These are phyloP conservation scores for Claviceps quebecensis DNA, from an alignment of 2,329 filamentous ascomycete genomes.

Conservation along the genomic window DNA sequence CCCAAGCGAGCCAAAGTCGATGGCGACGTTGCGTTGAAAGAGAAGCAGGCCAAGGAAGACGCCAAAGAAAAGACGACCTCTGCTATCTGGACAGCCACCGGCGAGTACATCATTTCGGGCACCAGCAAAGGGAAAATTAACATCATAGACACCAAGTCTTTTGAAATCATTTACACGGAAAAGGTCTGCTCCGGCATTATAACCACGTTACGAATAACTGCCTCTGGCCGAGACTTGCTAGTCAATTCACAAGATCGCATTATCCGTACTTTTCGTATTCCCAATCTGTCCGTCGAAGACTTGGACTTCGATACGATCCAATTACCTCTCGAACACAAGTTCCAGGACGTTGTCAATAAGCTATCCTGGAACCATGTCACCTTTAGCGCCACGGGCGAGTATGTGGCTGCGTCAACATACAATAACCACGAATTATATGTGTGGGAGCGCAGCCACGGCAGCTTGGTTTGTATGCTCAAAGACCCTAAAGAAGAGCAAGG, in stretches of 20 bases:
- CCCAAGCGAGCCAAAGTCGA: conserved; percentile 62
- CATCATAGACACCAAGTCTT: conserved; percentile 73
- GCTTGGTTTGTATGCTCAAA: conserved; percentile 90
- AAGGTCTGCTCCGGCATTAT: conserved; percentile 80
- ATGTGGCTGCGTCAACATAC: conserved; percentile 89
- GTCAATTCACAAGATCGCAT: conserved; percentile 92
- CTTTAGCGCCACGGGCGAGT: conserved; percentile 87
- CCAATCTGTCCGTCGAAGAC: conserved; percentile 54
- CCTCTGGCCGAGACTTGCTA: conserved; percentile 72
- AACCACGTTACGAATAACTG: conserved; percentile 69
- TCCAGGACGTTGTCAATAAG: conserved; percentile 92
- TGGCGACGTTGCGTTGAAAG: conserved; percentile 53
- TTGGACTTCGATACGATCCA: conserved; percentile 77
- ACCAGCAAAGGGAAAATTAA: conserved; percentile 96
- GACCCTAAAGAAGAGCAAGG: conserved; percentile 93
- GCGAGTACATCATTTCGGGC: conserved; percentile 79
- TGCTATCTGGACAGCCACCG: conserved; percentile 72
- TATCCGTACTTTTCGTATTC: conserved; percentile 82
- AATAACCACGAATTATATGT: conserved; percentile 99
- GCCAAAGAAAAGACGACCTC: conserved; percentile 92
- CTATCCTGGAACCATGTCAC: conserved; percentile 95
- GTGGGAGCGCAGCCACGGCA: conserved; percentile 89
- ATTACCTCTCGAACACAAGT: conserved; percentile 90
- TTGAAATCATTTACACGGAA: conserved; percentile 75
- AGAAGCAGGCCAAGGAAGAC: conserved; percentile 83